Evolutionary conservation across 164 flowering plant genomes (phyloP).

Genomic region (Pachysandra terminalis): DNA sequence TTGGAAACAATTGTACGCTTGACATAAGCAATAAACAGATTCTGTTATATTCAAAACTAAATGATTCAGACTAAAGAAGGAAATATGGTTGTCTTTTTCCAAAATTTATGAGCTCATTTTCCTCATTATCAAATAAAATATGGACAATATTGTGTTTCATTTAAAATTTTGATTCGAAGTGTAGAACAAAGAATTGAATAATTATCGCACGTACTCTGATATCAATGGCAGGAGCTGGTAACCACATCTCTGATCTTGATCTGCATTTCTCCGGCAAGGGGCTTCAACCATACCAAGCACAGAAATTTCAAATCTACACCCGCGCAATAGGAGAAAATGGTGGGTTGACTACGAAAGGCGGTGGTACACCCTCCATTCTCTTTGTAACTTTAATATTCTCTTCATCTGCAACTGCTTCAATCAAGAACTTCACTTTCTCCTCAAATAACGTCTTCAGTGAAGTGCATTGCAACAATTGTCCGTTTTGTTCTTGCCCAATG

Average conservation of each 20-base stretch:
- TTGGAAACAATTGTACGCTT: conserved; percentile 1
- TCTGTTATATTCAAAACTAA: background rate
- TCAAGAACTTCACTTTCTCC: conserved; percentile 56
- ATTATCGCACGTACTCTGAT: background rate
- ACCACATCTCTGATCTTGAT: background rate
- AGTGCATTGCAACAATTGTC: conserved; percentile 37
- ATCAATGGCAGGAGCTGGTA: background rate
- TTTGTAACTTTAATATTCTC: conserved; percentile 44
- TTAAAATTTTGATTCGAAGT: conserved; percentile 1
- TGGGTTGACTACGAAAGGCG: conserved; percentile 54
- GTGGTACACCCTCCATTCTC: conserved; percentile 34
- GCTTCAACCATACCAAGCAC: background rate
- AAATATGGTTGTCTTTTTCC: background rate
- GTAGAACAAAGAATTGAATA: conserved; percentile 2
- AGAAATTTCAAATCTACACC: conserved; percentile 31
- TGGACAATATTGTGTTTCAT: conserved; percentile 17
- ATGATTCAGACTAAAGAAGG: background rate
- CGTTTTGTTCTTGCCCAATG: conserved; percentile 24
- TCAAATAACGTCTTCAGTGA: conserved; percentile 58
- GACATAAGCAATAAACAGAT: background rate
- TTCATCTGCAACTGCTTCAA: conserved; percentile 51
- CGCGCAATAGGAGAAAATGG: conserved; percentile 81
- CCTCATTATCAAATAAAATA: conserved; percentile 17
- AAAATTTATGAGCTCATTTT: conserved; percentile 1
- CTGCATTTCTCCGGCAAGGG: background rate